Evolutionary conservation across 73 alveolate species (phyloP).

Genomic region (Effrenium voratum): DNA sequence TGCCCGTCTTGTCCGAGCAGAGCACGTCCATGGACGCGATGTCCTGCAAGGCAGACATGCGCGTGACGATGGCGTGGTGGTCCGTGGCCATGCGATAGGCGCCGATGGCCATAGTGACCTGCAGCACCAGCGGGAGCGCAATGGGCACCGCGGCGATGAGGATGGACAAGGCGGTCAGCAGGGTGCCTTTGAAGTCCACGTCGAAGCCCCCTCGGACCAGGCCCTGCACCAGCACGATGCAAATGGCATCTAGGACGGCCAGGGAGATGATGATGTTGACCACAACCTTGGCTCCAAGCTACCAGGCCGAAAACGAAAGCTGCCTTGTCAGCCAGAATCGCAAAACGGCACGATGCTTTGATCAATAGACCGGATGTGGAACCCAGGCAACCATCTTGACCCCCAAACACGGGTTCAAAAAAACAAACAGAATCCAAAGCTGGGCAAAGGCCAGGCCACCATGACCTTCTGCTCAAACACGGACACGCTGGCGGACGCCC

Average conservation of each 20-base stretch:
- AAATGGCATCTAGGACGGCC: slow-evolving; percentile 82
- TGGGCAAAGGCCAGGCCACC: too few species aligned
- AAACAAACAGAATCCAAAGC: too few species aligned
- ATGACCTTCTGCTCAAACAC: slow-evolving; percentile 84
- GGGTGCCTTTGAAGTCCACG: slow-evolving; percentile 39
- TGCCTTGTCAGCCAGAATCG: too few species aligned
- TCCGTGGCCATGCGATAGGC: slow-evolving; percentile 94
- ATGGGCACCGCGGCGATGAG: slow-evolving; percentile 92
- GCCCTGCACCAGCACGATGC: slow-evolving; percentile 83
- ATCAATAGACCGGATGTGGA: too few species aligned
- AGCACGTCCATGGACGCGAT: slow-evolving; percentile 97
- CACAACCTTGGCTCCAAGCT: too few species aligned
- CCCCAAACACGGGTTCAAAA: too few species aligned
- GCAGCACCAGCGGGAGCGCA: slow-evolving; percentile 90
- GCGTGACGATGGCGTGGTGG: slow-evolving; percentile 96
- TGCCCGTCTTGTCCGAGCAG: slow-evolving; percentile 97
- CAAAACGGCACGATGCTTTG: too few species aligned
- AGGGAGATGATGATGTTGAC: slow-evolving; percentile 88
- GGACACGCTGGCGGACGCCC: slow-evolving; percentile 48
- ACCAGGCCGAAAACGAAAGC: too few species aligned
- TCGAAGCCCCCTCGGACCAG: slow-evolving; percentile 87
- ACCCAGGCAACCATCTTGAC: too few species aligned
- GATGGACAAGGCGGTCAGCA: slow-evolving; percentile 83
- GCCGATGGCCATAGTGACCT: slow-evolving; percentile 94
- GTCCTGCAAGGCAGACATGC: slow-evolving; percentile 96